phyloP scores from a whole-genome alignment of 179 eudicot species.

The Pouteria campechiana region DNA sequence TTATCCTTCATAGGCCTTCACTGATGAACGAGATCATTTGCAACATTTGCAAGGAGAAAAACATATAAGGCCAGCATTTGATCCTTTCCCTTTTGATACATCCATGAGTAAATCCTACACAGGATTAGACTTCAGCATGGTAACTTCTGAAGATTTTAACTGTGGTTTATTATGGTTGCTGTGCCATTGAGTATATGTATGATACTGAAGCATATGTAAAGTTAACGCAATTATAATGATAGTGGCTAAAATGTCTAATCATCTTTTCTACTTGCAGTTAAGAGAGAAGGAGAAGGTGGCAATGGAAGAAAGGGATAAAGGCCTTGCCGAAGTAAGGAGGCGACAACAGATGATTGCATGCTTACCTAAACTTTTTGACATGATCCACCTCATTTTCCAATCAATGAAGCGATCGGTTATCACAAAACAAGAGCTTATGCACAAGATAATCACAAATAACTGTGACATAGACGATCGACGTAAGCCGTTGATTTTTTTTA shows the following conservation, averaged over 20 bases:
- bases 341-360: conserved; percentile 46
- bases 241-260: background rate
- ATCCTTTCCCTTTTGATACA: too few species aligned
- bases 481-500: conserved; percentile 18
- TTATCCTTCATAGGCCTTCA: too few species aligned
- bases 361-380: conserved; percentile 69
- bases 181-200: too few species aligned
- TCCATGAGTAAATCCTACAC: too few species aligned
- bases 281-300: conserved; percentile 51
- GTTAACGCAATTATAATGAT: background rate
- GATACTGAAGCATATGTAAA: too few species aligned
- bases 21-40: too few species aligned
- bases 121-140: too few species aligned
- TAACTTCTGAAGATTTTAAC: too few species aligned
- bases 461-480: conserved; percentile 55
- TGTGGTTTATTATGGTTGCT: too few species aligned
- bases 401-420: conserved; percentile 54
- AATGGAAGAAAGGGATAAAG: conserved; percentile 53
- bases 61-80: too few species aligned
- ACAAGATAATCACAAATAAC: conserved; percentile 40
- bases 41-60: too few species aligned
- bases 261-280: conserved; percentile 29
- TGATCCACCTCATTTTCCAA: conserved; percentile 50
- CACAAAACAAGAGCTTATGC: conserved; percentile 69
- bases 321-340: conserved; percentile 53